These are phyloP conservation scores for Auriscalpium orientale DNA, from an alignment of 768 basidiomycete species.

Conservation along the genomic window DNA sequence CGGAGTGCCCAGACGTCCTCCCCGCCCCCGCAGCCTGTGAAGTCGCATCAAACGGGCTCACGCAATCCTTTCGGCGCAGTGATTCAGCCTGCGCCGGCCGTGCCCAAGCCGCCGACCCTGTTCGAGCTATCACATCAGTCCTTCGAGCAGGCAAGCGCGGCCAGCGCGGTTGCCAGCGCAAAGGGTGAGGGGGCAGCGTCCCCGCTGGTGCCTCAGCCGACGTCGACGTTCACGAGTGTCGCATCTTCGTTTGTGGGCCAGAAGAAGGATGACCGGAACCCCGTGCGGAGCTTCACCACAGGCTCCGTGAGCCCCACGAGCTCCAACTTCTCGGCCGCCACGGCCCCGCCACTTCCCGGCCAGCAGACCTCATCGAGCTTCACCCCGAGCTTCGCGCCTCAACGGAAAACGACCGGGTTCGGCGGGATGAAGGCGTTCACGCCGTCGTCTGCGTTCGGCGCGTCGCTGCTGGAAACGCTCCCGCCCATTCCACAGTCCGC, in stretches of 20 bases:
- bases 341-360: slow-evolving; percentile 1
- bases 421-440: slow-evolving; percentile 48
- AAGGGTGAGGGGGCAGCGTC: background rate
- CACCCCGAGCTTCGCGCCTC: slow-evolving; percentile 30
- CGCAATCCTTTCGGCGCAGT: slow-evolving; percentile 89
- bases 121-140: slow-evolving; percentile 66
- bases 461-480: slow-evolving; percentile 37
- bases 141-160: background rate
- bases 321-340: background rate
- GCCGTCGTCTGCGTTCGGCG: slow-evolving; percentile 47
- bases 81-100: slow-evolving; percentile 44
- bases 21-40: slow-evolving; percentile 54
- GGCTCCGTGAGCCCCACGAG: background rate
- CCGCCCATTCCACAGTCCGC: slow-evolving; percentile 65
- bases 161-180: no score
- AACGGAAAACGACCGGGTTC: slow-evolving; percentile 40
- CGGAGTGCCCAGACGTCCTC: slow-evolving; percentile 28
- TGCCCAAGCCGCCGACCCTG: slow-evolving; percentile 74
- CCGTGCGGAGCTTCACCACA: slow-evolving; percentile 7
- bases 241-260: slow-evolving; percentile 65
- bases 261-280: slow-evolving; percentile 17
- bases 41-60: slow-evolving; percentile 87
- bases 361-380: slow-evolving; percentile 31
- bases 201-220: background rate
- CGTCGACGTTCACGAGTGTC: slow-evolving; percentile 55